Evolutionary conservation across 176 grass and related monocot species (phyloP).

Genomic region (Aegilops longissima): DNA sequence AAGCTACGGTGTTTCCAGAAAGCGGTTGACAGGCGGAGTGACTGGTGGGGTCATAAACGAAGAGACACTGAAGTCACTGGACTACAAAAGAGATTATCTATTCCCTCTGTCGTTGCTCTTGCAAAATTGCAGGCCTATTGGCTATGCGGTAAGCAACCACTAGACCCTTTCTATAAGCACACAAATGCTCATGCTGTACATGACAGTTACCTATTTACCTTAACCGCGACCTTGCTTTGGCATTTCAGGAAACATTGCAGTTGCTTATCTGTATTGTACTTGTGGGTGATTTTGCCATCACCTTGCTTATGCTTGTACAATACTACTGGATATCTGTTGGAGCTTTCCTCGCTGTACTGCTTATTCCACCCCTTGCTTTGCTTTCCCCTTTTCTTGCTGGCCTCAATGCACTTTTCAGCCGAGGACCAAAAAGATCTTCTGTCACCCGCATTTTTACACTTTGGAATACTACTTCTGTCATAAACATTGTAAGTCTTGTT

Average conservation of each 20-base stretch:
- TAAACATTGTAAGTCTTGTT: constrained; percentile 81
- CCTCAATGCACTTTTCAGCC: constrained; percentile 92
- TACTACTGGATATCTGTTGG: constrained; percentile 98
- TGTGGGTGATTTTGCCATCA: constrained; percentile 85
- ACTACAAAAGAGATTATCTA: constrained; percentile 78
- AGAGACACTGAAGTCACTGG: constrained; percentile 65
- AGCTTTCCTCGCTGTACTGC: constrained; percentile 79
- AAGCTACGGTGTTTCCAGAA: constrained; percentile 65
- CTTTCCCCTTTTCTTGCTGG: constrained; percentile 97
- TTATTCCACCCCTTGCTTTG: constrained; percentile 80
- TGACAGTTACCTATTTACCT: background rate
- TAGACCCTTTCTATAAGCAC: background rate
- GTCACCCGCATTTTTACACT: constrained; percentile 90
- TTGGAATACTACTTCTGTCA: constrained; percentile 85
- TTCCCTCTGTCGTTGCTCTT: constrained; percentile 80
- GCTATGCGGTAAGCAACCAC: constrained; percentile 75
- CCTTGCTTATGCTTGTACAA: constrained; percentile 84
- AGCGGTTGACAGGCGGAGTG: constrained; percentile 81
- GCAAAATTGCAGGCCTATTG: constrained; percentile 79
- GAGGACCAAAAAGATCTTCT: constrained; percentile 90
- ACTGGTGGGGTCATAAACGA: constrained; percentile 94
- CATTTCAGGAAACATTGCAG: constrained; percentile 87
- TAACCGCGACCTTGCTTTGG: constrained; percentile 37
- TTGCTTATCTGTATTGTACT: constrained; percentile 83
- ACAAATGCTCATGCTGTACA: background rate